Evolutionary conservation across 345 rosid genomes (phyloP), one percentile per base, ranked within the genome.

Genomic region (Eutrema yunnanense): DNA sequence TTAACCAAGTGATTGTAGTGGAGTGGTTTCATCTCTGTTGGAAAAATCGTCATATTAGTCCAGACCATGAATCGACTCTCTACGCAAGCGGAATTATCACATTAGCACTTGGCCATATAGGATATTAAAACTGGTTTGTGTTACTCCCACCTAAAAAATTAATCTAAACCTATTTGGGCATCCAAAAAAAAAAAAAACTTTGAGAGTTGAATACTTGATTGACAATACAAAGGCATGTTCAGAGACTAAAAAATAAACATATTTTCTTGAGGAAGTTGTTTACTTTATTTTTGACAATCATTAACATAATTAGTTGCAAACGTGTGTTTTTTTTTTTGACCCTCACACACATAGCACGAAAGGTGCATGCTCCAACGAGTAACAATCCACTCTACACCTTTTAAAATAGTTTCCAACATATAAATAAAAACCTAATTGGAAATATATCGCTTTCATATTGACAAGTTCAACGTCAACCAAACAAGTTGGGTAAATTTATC

Each of bases 401-500:
- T 56, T 26, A 22, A 62, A 29, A 57, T 54, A 48, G 46, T 48
- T 46, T 53, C 1, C 19, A 36, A 11, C 14, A n/a, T 8, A 63
- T 11, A 30, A 66, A 32, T 29, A 9, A 3, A 66, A 0, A 66
- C 27, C 5, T 61, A 13, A 27, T 1, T 43, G 27, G 3, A n/a
- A 38, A 8, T 38, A 11, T 19, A 33, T 73, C 12, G 72, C 59
- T 73, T 73, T 73, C 77, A 30, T 48, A 29, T 64, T 73, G 77
- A 64, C 77, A 14, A 64, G 41, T 73, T 73, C 71, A 46, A 54
- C 77, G 71, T 72, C 76, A 44, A 63, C 41, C 48, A 16, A 56
- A 56, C 58, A 11, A 38, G 14, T 10, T 41, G 13, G 51, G 72
- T 56, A 59, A 65, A 65, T 29, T 29, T 49, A 40, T 19, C 33